Percentiles rank a stretch among this genome's conserved stretches.
phyloP scores from a whole-genome alignment of 306 rosid genomes.

The Purshia tridentata region DNA sequence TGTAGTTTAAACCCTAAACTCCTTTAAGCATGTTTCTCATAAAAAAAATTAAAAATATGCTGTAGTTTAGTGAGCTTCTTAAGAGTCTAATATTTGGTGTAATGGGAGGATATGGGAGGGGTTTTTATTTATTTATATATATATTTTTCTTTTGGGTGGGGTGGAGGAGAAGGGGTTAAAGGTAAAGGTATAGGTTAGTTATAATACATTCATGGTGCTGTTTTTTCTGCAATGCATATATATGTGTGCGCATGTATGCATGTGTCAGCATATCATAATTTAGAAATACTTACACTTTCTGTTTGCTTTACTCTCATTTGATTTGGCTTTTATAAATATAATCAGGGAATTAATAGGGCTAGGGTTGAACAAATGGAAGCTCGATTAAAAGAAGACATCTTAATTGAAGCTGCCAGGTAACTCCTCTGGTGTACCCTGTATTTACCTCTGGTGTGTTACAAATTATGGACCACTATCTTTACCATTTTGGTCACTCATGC shows the following conservation, averaged over 20 bases:
- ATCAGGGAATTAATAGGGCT: conserved; percentile 79
- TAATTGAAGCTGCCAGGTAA: conserved; percentile 83
- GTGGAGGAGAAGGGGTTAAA: neutral
- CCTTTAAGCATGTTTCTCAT: too few relatives aligned
- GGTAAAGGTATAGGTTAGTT: neutral
- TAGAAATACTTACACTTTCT: neutral
- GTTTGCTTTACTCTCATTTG: conserved; percentile 5
- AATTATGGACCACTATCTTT: conserved; percentile 11
- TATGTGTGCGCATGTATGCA: neutral
- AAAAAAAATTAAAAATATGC: too few relatives aligned
- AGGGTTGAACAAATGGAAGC: conserved; percentile 93
- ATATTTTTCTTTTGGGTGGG: neutral
- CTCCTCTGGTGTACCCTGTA: conserved; percentile 15
- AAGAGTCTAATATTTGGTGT: neutral
- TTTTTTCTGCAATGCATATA: neutral
- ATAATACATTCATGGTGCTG: neutral
- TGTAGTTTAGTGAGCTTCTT: neutral
- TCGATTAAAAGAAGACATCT: conserved; percentile 75
- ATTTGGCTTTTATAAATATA: conserved; percentile 21
- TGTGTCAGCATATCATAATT: neutral
- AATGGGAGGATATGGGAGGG: neutral
- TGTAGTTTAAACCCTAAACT: neutral
- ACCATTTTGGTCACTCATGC: conserved; percentile 4
- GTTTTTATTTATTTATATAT: neutral
- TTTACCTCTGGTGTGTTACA: conserved; percentile 5